Base-by-base conservation (phyloP, 805 yeast genomes). In the Barnettozyma californica region DNA sequence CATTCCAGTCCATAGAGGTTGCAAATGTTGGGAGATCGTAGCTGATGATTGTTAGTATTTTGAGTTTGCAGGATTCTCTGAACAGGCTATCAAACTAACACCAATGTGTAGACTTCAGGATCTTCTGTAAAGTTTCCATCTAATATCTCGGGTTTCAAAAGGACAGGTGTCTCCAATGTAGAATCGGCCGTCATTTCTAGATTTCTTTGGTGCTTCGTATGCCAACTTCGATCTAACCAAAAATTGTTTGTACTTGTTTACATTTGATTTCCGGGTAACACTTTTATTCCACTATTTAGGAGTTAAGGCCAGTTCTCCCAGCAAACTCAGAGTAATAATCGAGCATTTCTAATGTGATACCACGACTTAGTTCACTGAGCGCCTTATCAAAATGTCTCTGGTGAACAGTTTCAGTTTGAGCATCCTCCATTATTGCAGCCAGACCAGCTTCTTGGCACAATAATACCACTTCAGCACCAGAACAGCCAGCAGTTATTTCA, bases 391-490 rank as follows among this genome's bases (percentile, higher is more conserved):
- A 90, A 63, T 94, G 97, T 29, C 70, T 69, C 51, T 70, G 72
- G n/a, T 66, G 64, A 0, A 91, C 95, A 7, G 57, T 55, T 1
- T 60, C 59, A 9, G 86, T 75, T 4, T 79, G 68, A 6, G 76
- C 65, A 53, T 86, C 68, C 56, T 88, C 96, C 84, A 88, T 89
- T 49, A 94, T 82, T 0, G 98, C 97, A n/a, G 86, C 80, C 11
- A 94, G 68, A 2, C 99, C 99, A 0, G 98, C 97, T 65, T 92
- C 97, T 64, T 91, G 98, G 58, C 97, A 88, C 19, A 92, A 65
- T 19, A 90, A 73, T 0, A 91, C 95, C 35, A 94, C 87, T 65
- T 94, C 99, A 0, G 98, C 97, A 34, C 99, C 99, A 0, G 97
- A 90, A 60, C 95, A 90, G 0, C 99, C 98, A 0, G 85, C 92